Evolutionary conservation across 306 rosid genomes (phyloP).

Genomic region (Lagenaria siceraria): DNA sequence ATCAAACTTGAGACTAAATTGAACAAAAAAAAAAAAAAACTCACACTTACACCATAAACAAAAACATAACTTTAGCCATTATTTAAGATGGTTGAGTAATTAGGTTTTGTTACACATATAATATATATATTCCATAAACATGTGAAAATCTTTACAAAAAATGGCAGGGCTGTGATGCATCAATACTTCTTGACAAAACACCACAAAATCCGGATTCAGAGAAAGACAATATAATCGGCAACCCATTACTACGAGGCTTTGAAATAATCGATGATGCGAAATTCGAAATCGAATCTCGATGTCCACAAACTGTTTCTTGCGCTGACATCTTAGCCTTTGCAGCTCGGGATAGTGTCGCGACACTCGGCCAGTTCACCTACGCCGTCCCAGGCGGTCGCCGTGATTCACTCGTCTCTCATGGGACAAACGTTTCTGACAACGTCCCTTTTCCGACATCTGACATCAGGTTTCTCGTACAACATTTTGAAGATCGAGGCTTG

Average conservation of each 20-base stretch:
- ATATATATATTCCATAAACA: too few species aligned
- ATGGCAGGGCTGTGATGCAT: slow-evolving; percentile 5
- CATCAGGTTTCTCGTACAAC: not conserved
- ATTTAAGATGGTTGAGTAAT: too few species aligned
- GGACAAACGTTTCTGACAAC: not conserved
- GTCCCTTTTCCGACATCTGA: not conserved
- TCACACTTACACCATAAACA: too few species aligned
- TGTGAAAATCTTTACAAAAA: too few species aligned
- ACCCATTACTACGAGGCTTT: not conserved
- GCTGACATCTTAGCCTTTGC: slow-evolving; percentile 4
- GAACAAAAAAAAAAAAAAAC: too few species aligned
- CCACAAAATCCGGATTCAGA: not conserved
- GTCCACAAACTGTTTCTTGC: slow-evolving; percentile 1
- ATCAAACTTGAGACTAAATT: too few species aligned
- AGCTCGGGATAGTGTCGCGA: slow-evolving; percentile 4
- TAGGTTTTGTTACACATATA: too few species aligned
- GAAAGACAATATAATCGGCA: not conserved
- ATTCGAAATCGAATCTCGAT: not conserved
- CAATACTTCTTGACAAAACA: not conserved
- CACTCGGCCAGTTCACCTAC: not conserved
- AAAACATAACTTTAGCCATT: too few species aligned
- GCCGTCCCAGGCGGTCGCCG: not conserved
- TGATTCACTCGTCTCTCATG: not conserved
- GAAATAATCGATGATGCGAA: slow-evolving; percentile 2
- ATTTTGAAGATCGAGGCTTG: not conserved